phyloP scores from a whole-genome alignment of 2,329 filamentous ascomycete genomes.

The Apiospora aurea region DNA sequence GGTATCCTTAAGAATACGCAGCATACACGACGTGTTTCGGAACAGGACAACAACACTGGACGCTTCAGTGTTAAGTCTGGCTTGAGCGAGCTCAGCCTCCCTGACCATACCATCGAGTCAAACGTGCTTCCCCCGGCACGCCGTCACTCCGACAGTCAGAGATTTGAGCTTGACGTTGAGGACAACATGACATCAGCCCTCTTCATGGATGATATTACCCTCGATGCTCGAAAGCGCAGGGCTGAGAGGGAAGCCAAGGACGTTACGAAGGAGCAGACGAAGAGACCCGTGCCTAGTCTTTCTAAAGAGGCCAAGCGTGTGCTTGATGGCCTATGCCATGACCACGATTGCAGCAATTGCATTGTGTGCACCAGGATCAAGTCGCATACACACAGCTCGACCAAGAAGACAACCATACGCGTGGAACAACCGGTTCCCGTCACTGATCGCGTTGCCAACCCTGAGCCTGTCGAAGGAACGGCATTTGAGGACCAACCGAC shows the following conservation, averaged over 20 bases:
- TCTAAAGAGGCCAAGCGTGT: constrained; percentile 60
- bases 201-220: constrained; percentile 65
- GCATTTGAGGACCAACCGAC: constrained; percentile 62
- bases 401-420: constrained; percentile 65
- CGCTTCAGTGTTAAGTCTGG: constrained; percentile 45
- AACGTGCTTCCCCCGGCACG: constrained; percentile 32
- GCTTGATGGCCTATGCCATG: constrained; percentile 57
- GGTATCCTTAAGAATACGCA: constrained; percentile 47
- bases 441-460: constrained; percentile 63
- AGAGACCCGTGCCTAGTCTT: constrained; percentile 51
- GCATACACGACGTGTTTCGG: constrained; percentile 35
- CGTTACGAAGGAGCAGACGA: constrained; percentile 45
- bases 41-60: constrained; percentile 41
- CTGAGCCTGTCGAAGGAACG: constrained; percentile 35
- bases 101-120: constrained; percentile 36
- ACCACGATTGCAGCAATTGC: constrained; percentile 64
- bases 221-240: constrained; percentile 51
- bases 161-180: constrained; percentile 40
- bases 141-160: constrained; percentile 36
- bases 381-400: constrained; percentile 48
- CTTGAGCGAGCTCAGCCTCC: constrained; percentile 41
- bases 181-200: constrained; percentile 67
- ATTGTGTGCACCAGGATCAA: constrained; percentile 63
- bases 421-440: constrained; percentile 71
- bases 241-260: constrained; percentile 35